Evolutionary conservation across 31 red algal genomes (phyloP), one percentile per base, ranked within the genome.

Genomic region (Porphyra umbilicalis): DNA sequence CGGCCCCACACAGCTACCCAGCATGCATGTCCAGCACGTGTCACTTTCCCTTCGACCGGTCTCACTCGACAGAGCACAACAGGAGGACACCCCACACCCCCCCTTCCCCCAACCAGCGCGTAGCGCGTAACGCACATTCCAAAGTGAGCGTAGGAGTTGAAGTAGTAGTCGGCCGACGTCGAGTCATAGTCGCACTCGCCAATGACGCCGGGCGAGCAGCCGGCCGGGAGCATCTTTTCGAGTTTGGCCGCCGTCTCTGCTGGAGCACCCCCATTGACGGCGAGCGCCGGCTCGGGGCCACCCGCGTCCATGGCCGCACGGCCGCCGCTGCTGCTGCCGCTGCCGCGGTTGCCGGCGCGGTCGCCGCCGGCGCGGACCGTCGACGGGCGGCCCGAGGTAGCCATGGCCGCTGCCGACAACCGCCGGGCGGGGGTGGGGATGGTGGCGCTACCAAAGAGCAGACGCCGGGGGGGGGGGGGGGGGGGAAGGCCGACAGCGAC

Each of bases 131-230:
- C 57, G 37, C 95, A 93, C 39, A 98, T 98, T 30, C 96, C 90
- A 85, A 98, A 98, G 76, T 98, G 96, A 6, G 92, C 90, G 67
- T 98, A 98, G 34, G 96, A 98, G 46, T 94, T 90, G 77, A 98
- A 98, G 83, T 98, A 98, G 83, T 98, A 98, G 83, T 98, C 96
- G 25, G 92, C 85, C 25, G 92, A 92, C 29, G 92, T 93, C 89
- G 95, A 89, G 35, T 90, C 96, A 32, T 90, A 88, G 71, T 91
- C 90, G 16, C 83, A 88, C 35, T 92, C 90, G 20, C 83, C 94
- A 33, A 87, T 90, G 31, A 97, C 94, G 77, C 90, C 86, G 29
- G 92, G 92, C 13, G 81, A 76, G 8, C 76, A 84, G 25, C 88
- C 92, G 30, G 84, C 76, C 34, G 92, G 92, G 32, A 95, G 83